Base-by-base conservation (phyloP, 176 grass and related monocot genomes). In the Elaeis guineensis region DNA sequence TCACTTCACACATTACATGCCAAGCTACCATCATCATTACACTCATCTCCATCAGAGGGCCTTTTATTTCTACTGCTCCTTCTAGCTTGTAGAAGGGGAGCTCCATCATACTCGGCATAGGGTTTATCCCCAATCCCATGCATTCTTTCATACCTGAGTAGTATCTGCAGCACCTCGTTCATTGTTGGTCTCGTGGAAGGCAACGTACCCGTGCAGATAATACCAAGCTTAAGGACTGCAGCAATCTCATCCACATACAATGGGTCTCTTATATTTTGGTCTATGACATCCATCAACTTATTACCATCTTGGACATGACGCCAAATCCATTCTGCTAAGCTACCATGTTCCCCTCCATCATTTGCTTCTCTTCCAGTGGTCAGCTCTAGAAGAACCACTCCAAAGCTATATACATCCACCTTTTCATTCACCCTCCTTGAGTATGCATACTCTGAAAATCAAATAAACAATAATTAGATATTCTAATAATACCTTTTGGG, bases 401-500 rank as follows among this genome's bases (percentile, higher is more conserved):
- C 93, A 62, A 89, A 98, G 79, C 93, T 98, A 77, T 92, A 98
- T 12, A 89, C 84, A 52, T 92, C 84, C 0, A 89, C 78, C 49
- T 97, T 97, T 77, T 89, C 84, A 17, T 75, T 83, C 19, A 85
- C 54, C 60, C 82, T 91, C 55, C 76, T 84, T 1, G 85, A 71
- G 67, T 89, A 89, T 4, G 61, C 81, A 9, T 78, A 85, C 72
- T 89, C 89, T 89, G 75, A 49, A 39, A 8, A 16, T 19, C 17
- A 35, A 20, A 62, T 26, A 26, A 35, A 55, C 35, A 44, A 44
- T 44, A 44, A 44, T 44, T 0, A 44, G 9, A 12, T 23, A 23
- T 23, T 23, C 23, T 23, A 2, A 23, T 23, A 23, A 23, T 23
- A 23, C 23, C 1, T 1, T 2, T 2, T 23, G 23, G 0, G 23